Evolutionary conservation across 352 stramenopile genomes (phyloP), one percentile per base, ranked within the genome.

Genomic region (Pythium rhizo-oryzae): DNA sequence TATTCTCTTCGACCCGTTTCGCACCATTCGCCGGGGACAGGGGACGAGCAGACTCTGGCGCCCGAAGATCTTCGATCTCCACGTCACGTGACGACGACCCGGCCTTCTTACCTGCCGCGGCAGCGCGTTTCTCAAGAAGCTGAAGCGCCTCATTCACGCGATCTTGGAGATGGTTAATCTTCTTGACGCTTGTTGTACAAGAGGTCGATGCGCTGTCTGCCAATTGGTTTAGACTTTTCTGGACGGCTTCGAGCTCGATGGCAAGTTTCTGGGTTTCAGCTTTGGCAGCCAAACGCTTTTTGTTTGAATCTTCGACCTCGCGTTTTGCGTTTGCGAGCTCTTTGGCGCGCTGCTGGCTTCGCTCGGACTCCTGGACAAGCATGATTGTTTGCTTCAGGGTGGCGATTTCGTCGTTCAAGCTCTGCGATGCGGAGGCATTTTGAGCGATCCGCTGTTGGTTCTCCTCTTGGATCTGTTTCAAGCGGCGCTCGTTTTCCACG

Each of bases 301-400:
- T 94, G 75, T 92, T 91, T 3, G 85, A 82, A 39, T 91, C 82
- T 63, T 92, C 85, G 24, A 92, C 81, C n/a, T 92, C 81, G 7
- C 82, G 80, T 67, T 90, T 92, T 1, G 82, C 81, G 25, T 67
- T 77, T 15, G 82, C 82, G 2, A 92, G 72, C 57, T 92, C 84
- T 59, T 86, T 87, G 1, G 81, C 81, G 19, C 82, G 81, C 55
- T 92, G 84, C 58, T 92, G 81, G 63, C 79, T 85, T 59, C 85
- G 85, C 57, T 92, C 84, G 0, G 80, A 89, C 23, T 92, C 84
- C 65, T 92, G 82, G 0, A 90, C 72, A 8, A 88, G 79, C 23
- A 69, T 60, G n/a, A 92, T 65, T 8, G 79, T 77, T 62, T 80
- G 77, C 63, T 89, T 89, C 9, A 92, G 69, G 15, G 77, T 79